Evolutionary conservation across 2,329 filamentous ascomycete genomes (phyloP), one percentile per base, ranked within the genome.

Genomic region (Talaromyces pinophilus): DNA sequence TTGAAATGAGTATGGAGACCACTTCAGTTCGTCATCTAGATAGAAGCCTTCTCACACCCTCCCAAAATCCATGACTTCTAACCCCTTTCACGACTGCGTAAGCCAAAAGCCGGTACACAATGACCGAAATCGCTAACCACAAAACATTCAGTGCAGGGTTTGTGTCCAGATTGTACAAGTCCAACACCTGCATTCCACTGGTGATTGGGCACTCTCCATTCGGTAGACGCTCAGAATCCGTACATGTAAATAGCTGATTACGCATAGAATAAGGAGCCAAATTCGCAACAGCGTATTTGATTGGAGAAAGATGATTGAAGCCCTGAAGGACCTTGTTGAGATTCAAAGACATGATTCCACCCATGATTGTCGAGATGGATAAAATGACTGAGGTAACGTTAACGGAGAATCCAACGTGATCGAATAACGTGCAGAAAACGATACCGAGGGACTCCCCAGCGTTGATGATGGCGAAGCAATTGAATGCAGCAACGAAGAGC

Each of bases 371-470:
- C 0, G 90, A 88, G 7, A 93, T 85, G 0, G 87, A 88, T 3
- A 93, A 81, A 19, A 93, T 82, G 50, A 92, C 84, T 0, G 85
- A 88, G 69, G 89, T 92, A 65, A 92, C 78, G 70, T 91, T 92
- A 67, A 93, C 86, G 0, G 90, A 89, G 74, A 93, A 93, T 1
- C 91, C 91, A 0, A 89, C 90, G 73, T 93, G 90, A 40, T 80
- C 79, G 74, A 92, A 91, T 8, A 93, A 79, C 0, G 90, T 92
- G 78, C 92, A 92, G 81, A 93, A 93, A 79, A 92, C 87, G 73
- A 93, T 92, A 0, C 91, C 90, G 0, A 93, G 73, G 63, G 87
- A 90, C 80, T 93, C 91, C 30, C 91, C 91, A 72, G 89, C 92
- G 63, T 82, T 89, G 17, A 92, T 88, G 64, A 93, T 86, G 70